Evolutionary conservation across 257 asterid genomes (phyloP).

Genomic region (Pogostemon cablin): DNA sequence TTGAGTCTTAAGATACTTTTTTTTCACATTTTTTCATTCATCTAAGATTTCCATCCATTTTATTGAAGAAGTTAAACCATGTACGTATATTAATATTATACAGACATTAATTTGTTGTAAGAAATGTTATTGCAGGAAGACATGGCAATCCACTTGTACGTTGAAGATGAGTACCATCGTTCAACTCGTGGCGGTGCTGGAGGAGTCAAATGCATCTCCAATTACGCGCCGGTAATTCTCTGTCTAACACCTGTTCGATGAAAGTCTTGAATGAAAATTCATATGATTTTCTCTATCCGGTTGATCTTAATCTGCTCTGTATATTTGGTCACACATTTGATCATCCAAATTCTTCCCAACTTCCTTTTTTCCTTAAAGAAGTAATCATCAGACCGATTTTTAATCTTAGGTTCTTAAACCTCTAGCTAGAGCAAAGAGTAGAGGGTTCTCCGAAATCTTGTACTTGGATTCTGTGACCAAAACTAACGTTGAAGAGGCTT

Average conservation of each 20-base stretch:
- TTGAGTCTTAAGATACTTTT: too few species aligned
- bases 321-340: too few species aligned
- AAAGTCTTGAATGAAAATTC: conserved; percentile 26
- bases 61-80: too few species aligned
- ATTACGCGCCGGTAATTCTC: conserved; percentile 70
- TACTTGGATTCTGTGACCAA: conserved; percentile 67
- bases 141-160: conserved; percentile 52
- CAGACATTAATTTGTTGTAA: neutral
- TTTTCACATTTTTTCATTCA: too few species aligned
- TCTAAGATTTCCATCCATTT: too few species aligned
- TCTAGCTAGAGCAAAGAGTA: conserved; percentile 46
- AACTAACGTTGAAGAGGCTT: conserved; percentile 70
- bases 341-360: too few species aligned
- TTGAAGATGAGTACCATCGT: conserved; percentile 73
- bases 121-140: conserved; percentile 50
- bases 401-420: conserved; percentile 62
- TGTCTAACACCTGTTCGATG: conserved; percentile 24
- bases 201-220: conserved; percentile 79
- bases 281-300: too few species aligned
- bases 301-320: too few species aligned
- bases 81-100: too few species aligned
- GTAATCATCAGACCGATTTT: neutral
- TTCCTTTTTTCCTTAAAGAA: too few species aligned
- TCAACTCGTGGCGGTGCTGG: conserved; percentile 75
- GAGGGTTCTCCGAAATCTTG: conserved; percentile 77